Base-by-base conservation (phyloP, 2,329 filamentous ascomycete species). In the Aspergillus intermedius region DNA sequence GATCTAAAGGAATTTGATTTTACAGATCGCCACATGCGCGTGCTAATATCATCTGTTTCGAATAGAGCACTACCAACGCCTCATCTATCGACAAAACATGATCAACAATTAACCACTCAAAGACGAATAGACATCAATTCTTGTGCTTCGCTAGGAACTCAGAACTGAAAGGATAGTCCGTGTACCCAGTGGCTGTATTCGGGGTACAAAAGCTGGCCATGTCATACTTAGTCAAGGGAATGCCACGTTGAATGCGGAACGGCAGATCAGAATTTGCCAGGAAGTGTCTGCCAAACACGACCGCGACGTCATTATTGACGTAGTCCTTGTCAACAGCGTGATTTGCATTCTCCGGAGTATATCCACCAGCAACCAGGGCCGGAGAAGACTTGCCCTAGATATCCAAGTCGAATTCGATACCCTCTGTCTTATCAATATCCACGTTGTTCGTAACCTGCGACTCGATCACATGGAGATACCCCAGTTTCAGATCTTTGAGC, bases 391-490 rank as follows among this genome's bases (percentile, higher is more conserved):
- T 12, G 54, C 55, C 35, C 64, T 68, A 78, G 10, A 67, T 55
- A 49, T 73, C 60, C 48, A 75, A 47, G 39, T 73, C 50, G 49
- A 69, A 71, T 32, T 72, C 63, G 35, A 74, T 57, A 1, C 63
- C 55, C 3, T 63, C 50, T 2, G 7, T 23, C 21, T 40, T 42
- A n/a, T 47, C 8, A 3, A 42, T 28, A 10, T 47, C 40, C n/a
- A 41, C 28, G 41, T 34, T 47, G 6, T 41, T 32, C 10, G n/a
- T 28, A 17, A 47, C 64, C 0, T 79, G 73, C 0, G 78, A 74
- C 53, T 85, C 79, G 5, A 85, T 64, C 0, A 83, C 53, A 58
- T 83, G 80, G 1, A 85, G 59, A 56, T 82, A 84, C 0, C 79
- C 74, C 9, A 86, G 65, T 0, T 74, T 70, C 1, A 81, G 59